Evolutionary conservation across 2,329 filamentous ascomycete species (phyloP).

Genomic region (Calonectria pauciramosa): DNA sequence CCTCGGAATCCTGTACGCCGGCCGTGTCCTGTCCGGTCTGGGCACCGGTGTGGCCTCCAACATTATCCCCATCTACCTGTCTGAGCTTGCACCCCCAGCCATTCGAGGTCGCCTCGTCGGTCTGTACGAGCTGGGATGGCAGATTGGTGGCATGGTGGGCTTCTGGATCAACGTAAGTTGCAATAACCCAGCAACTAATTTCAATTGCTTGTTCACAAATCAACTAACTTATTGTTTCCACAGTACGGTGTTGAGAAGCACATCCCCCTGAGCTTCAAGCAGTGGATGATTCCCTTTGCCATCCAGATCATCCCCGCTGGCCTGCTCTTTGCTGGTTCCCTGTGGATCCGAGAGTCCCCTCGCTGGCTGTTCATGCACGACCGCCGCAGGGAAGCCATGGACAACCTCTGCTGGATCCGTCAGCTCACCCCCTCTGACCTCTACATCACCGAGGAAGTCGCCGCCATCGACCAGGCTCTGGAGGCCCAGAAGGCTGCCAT

Average conservation of each 20-base stretch:
- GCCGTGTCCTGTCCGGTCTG: conserved; percentile 65
- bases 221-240: background rate
- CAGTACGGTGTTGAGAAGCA: conserved; percentile 40
- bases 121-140: conserved; percentile 67
- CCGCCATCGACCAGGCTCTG: conserved; percentile 36
- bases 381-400: conserved; percentile 63
- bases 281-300: conserved; percentile 66
- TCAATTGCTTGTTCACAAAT: background rate
- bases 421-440: conserved; percentile 61
- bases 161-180: conserved; percentile 61
- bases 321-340: conserved; percentile 61
- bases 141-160: conserved; percentile 66
- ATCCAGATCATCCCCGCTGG: conserved; percentile 69
- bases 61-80: conserved; percentile 62
- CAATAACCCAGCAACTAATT: background rate
- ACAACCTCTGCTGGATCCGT: conserved; percentile 69
- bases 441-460: conserved; percentile 49
- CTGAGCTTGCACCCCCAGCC: conserved; percentile 62
- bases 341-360: conserved; percentile 68
- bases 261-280: conserved; percentile 32
- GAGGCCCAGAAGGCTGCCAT: conserved; percentile 74
- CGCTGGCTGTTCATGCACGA: conserved; percentile 71
- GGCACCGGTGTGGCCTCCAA: conserved; percentile 55
- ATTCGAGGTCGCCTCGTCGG: conserved; percentile 69
- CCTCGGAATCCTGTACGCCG: conserved; percentile 59